Conservation (phyloP, 169 alveolate genomes). For the Plasmodium vinckei region DNA sequence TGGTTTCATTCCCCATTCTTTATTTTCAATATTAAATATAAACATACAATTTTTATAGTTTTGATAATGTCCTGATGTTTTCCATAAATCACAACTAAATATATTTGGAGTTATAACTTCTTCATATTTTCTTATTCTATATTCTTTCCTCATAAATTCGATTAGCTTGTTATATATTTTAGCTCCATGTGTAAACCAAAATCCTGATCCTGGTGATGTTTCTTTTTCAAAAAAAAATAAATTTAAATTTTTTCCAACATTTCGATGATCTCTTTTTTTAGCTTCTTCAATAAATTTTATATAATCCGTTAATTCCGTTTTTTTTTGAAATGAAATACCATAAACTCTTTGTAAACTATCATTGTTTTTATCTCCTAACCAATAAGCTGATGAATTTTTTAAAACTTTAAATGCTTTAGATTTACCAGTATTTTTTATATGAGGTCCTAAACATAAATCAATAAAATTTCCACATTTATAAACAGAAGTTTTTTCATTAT, state of each 20-base stretch:
- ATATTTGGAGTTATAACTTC: constrained; percentile 98
- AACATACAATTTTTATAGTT: constrained; percentile 94
- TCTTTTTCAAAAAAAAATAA: constrained; percentile 96
- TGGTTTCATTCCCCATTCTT: constrained; percentile 99
- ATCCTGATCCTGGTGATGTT: constrained; percentile 92
- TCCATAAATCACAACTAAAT: constrained; percentile 96
- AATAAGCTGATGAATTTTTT: constrained; percentile 98
- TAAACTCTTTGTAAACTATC: constrained; percentile 99
- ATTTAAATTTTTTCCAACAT: constrained; percentile 93
- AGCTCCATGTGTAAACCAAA: constrained; percentile 98
- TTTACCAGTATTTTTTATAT: constrained; percentile 95
- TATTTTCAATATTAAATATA: constrained; percentile 93
- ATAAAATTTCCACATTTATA: constrained; percentile 98
- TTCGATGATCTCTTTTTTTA: constrained; percentile 98
- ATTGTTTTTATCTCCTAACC: constrained; percentile 96
- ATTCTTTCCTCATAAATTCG: constrained; percentile 93
- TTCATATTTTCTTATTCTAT: constrained; percentile 82
- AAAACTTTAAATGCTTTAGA: constrained; percentile 95
- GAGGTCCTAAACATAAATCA: constrained; percentile 99
- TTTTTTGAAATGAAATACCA: constrained; percentile 98
- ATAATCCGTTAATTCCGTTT: constrained; percentile 95
- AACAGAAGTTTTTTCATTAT: constrained; percentile 94
- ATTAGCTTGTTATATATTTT: constrained; percentile 96
- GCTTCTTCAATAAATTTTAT: constrained; percentile 96
- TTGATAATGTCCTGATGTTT: constrained; percentile 99